phyloP scores from a whole-genome alignment of 805 yeast species.

The Alloascoidea africana region DNA sequence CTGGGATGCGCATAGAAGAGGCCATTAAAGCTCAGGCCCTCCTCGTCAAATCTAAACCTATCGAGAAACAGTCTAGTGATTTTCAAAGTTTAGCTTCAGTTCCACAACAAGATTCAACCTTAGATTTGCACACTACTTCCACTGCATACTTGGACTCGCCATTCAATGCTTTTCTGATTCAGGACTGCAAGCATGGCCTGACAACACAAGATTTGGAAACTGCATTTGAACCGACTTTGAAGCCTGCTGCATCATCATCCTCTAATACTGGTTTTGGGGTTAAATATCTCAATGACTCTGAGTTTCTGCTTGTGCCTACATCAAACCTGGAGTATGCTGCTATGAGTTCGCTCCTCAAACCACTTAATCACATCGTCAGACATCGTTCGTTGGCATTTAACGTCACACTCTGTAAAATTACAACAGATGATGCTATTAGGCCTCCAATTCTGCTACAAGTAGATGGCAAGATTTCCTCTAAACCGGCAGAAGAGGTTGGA shows the following conservation, averaged over 20 bases:
- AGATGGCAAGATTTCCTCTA: too few relatives aligned
- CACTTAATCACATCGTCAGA: not conserved
- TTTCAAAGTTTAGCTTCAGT: too few relatives aligned
- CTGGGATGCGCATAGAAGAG: conserved; percentile 13
- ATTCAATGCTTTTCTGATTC: not conserved
- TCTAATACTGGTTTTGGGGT: not conserved
- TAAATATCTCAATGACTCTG: not conserved
- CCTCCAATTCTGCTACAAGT: too few relatives aligned
- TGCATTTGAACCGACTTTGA: too few relatives aligned
- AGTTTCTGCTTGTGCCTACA: not conserved
- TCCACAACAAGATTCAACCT: too few relatives aligned
- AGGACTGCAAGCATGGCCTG: not conserved
- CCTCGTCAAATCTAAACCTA: too few relatives aligned
- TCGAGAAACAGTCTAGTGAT: too few relatives aligned
- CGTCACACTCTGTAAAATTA: not conserved
- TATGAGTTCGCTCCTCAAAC: not conserved
- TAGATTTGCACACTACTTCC: too few relatives aligned
- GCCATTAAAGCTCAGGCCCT: not conserved
- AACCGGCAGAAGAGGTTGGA: too few relatives aligned
- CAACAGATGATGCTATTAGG: too few relatives aligned
- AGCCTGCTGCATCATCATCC: too few relatives aligned
- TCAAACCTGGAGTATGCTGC: not conserved
- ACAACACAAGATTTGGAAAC: not conserved
- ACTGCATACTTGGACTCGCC: too few relatives aligned
- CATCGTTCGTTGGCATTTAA: not conserved